These are phyloP conservation scores for Salix udensis DNA, from an alignment of 345 rosid genomes.

Conservation along the genomic window DNA sequence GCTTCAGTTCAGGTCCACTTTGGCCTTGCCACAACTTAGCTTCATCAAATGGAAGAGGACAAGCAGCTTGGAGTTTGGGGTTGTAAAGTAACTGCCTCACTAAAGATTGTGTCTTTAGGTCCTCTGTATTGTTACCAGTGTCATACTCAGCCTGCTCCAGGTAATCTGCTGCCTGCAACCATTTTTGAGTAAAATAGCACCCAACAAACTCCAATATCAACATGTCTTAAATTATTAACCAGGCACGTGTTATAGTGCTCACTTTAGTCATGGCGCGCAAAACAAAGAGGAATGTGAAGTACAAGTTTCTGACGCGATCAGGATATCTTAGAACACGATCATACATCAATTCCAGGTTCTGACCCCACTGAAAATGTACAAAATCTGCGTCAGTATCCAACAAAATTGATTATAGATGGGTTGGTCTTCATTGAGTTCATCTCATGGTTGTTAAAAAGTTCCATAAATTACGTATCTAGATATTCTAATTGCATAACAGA, in stretches of 20 bases:
- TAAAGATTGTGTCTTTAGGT: conserved; percentile 73
- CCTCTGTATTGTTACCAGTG: conserved; percentile 76
- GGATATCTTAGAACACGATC: conserved; percentile 82
- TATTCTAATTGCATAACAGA: not conserved
- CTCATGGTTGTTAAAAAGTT: not conserved
- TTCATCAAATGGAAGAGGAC: conserved; percentile 94
- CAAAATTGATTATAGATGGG: not conserved
- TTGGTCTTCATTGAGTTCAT: not conserved
- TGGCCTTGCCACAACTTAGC: conserved; percentile 96
- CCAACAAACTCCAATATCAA: not conserved
- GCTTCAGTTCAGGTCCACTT: conserved; percentile 88
- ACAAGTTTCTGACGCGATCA: conserved; percentile 79
- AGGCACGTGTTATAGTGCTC: not conserved
- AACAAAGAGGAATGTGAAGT: conserved; percentile 90
- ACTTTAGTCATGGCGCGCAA: conserved; percentile 88
- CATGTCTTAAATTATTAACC: not conserved
- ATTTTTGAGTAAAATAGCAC: not conserved
- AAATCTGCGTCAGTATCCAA: not conserved
- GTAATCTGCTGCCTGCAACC: conserved; percentile 17
- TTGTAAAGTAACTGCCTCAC: conserved; percentile 65
- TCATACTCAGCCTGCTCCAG: conserved; percentile 84
- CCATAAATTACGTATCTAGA: not conserved
- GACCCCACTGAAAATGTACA: conserved; percentile 70
- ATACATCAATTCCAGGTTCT: conserved; percentile 71
- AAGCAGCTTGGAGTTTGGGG: conserved; percentile 77